Evolutionary conservation across 2,329 filamentous ascomycete species (phyloP), one percentile per base, ranked within the genome.

Genomic region (Cladosporium sp.): DNA sequence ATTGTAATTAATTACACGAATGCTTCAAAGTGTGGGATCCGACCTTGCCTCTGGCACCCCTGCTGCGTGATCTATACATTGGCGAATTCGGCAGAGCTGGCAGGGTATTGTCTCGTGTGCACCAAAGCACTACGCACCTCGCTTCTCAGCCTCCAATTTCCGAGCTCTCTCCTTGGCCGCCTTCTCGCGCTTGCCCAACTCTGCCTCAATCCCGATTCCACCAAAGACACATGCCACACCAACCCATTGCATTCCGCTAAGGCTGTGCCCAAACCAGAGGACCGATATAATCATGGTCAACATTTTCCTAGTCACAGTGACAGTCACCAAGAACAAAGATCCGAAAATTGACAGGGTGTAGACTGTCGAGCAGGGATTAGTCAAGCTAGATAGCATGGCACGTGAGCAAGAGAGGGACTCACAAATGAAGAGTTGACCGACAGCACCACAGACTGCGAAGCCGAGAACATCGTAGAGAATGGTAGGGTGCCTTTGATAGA

Each of bases 261-360:
- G 79, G 58, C 80, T 82, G 70, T 98, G 93, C 28, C 93, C 93
- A 68, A 97, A 98, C 73, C 89, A 90, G 56, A 97, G 77, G 28
- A 98, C 93, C 50, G 89, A 95, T 48, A 97, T 78, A 55, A 97
- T 89, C 93, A 98, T 98, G 60, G 92, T 97, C 69, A 97, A 81
- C 93, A 98, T 98, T 76, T 98, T 98, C 66, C 93, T 81, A 43
- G 93, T 98, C 43, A 98, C 93, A 2, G 90, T 98, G 2, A 98
- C 91, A 4, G 93, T 97, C 41, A 97, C 92, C 46, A 98, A 82
- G 48, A 97, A 79, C 45, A 98, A 81, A 9, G 87, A 93, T 9
- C 88, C 93, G 74, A 97, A 98, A 46, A 87, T 89, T 11, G 90
- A 86, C 5, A 98, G 80, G 0, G 93, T 97, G 72, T 95, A 91